Percentiles rank a stretch among this genome's conserved stretches.
These are phyloP conservation scores for Phlebiopsis gigantea DNA, from an alignment of 768 basidiomycete species.

Conservation along the genomic window DNA sequence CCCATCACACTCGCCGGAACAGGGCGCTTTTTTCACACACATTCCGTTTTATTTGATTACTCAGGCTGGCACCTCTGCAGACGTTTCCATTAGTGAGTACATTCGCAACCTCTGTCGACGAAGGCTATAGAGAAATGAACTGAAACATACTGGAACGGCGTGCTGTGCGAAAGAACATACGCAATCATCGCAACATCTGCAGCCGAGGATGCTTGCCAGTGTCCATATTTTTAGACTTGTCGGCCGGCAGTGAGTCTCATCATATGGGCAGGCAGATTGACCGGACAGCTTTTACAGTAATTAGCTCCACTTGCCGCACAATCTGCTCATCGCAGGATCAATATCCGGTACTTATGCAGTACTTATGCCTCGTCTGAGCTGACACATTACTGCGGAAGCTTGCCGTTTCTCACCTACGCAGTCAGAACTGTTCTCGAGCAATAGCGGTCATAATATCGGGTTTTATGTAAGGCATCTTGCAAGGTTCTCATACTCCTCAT, in stretches of 20 bases:
- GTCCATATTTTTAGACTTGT: neutral
- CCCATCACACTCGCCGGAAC: neutral
- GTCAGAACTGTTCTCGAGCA: neutral
- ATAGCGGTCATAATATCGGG: too few species aligned
- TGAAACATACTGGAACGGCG: neutral
- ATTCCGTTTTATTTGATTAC: neutral
- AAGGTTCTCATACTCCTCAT: too few species aligned
- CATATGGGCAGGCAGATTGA: neutral
- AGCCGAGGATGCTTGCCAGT: neutral
- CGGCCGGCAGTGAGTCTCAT: neutral
- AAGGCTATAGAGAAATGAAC: neutral
- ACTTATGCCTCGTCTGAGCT: neutral
- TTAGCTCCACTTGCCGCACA: neutral
- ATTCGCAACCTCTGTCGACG: neutral
- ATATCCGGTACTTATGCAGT: neutral
- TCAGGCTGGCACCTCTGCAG: neutral
- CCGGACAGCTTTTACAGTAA: neutral
- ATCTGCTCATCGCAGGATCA: neutral
- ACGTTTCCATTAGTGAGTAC: neutral
- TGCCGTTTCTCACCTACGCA: neutral
- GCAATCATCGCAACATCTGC: neutral
- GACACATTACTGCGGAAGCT: neutral
- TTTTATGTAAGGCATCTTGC: too few species aligned
- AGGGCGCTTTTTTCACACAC: neutral
- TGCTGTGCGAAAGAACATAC: too few species aligned